Base-by-base conservation (phyloP, 2,329 filamentous ascomycete species). In the Blastomyces parvus region DNA sequence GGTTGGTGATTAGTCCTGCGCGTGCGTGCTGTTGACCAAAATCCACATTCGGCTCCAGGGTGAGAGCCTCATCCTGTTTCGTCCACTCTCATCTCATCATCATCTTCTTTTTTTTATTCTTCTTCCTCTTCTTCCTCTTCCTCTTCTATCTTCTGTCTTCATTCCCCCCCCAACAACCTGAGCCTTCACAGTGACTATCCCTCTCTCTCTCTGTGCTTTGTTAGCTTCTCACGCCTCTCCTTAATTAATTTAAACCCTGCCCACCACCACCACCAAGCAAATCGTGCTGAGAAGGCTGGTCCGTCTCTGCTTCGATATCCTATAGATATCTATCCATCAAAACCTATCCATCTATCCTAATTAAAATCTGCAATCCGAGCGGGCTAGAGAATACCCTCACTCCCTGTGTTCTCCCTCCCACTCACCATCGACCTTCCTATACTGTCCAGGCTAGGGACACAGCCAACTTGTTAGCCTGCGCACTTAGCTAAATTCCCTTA, bases 241-340 rank as follows among this genome's bases (percentile, higher is more conserved):
- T 59, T 59, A 59, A 59, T 59, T 59, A 59, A 59, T 48, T 36
- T 59, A n/a, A 40, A 14, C 22, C 38, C n/a, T 59, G 36, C n/a
- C n/a, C n/a, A n/a, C 56, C 40, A 22, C 11, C 30, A 38, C 53
- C 14, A 42, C 1, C 19, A 22, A n/a, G 33, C 40, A 27, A 59
- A 11, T 48, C 33, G 57, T 42, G 8, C 42, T 25, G 59, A 61
- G 59, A 61, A 53, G 59, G 59, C 59, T 61, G 59, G 59, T 53
- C 59, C 59, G 59, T 61, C 59, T 61, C 59, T 61, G 25, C 59
- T 57, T 57, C 30, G 22, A 61, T 42, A 38, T 36, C 44, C 13
- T 3, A 33, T 7, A 33, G 7, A 33, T 33, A 33, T 33, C 27
- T 30, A 60, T 25, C 30, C 25, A 46, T 33, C 33, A 36, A 36